Evolutionary conservation across 257 asterid genomes (phyloP).

Genomic region (Perilla frutescens): DNA sequence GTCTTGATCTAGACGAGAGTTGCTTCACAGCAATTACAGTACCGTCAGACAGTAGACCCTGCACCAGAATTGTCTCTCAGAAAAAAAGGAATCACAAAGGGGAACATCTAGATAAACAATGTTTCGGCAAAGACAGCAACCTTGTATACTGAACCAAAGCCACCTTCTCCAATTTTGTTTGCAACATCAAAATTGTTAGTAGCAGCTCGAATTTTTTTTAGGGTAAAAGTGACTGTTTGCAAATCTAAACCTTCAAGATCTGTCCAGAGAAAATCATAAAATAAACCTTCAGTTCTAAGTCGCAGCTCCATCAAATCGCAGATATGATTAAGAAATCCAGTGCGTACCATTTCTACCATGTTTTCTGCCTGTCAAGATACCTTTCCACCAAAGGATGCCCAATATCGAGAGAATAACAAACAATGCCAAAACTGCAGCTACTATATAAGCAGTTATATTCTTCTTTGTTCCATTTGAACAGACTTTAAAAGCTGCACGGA

Average conservation of each 20-base stretch:
- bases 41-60: conserved; percentile 79
- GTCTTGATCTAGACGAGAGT: conserved; percentile 79
- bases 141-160: conserved; percentile 95
- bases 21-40: conserved; percentile 84
- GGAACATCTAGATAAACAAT: not conserved
- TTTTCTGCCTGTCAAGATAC: conserved; percentile 50
- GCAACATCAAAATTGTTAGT: conserved; percentile 74
- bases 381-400: conserved; percentile 74
- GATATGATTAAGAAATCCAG: conserved; percentile 4
- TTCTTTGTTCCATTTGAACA: conserved; percentile 66
- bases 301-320: not conserved
- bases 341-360: conserved; percentile 51
- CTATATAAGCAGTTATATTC: conserved; percentile 50
- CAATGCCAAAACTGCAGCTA: conserved; percentile 52
- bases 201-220: conserved; percentile 85
- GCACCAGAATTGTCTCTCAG: conserved; percentile 37
- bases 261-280: conserved; percentile 39
- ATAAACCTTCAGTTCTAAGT: not conserved
- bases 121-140: conserved; percentile 41
- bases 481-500: conserved; percentile 64
- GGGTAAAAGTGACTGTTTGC: conserved; percentile 69
- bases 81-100: conserved; percentile 5
- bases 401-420: conserved; percentile 42
- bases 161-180: conserved; percentile 95
- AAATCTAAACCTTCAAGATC: conserved; percentile 67